phyloP scores from a whole-genome alignment of 371 early-diverging fungal species.

The Mucor indicus region DNA sequence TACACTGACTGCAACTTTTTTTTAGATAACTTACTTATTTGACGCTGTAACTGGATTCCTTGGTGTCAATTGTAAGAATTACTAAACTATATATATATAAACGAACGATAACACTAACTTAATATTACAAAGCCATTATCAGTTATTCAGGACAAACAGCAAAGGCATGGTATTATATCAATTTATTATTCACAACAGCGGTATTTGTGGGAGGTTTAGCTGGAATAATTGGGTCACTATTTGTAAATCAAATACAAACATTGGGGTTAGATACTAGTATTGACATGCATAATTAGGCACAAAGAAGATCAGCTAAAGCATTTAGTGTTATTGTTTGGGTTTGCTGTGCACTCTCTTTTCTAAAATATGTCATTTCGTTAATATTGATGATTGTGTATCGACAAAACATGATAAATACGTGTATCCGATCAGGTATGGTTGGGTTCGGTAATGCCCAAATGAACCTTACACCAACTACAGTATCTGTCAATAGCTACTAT shows the following conservation, averaged over 20 bases:
- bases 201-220: slow-evolving; percentile 40
- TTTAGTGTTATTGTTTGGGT: slow-evolving; percentile 48
- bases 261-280: not conserved
- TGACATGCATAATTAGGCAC: slow-evolving; percentile 22
- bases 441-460: slow-evolving; percentile 36
- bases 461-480: slow-evolving; percentile 19
- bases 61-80: slow-evolving; percentile 38
- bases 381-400: slow-evolving; percentile 32
- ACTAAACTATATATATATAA: not conserved
- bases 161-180: slow-evolving; percentile 43
- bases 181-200: slow-evolving; percentile 35
- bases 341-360: slow-evolving; percentile 35
- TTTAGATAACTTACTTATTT: slow-evolving; percentile 37
- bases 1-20: not conserved
- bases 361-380: slow-evolving; percentile 39
- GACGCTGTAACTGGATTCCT: slow-evolving; percentile 46
- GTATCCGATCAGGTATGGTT: slow-evolving; percentile 40
- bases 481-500: slow-evolving; percentile 36
- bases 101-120: not conserved
- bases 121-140: slow-evolving; percentile 32
- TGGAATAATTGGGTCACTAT: slow-evolving; percentile 43
- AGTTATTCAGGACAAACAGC: slow-evolving; percentile 47
- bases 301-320: slow-evolving; percentile 37
- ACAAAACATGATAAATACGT: slow-evolving; percentile 36
- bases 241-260: too few species aligned